Evolutionary conservation across 257 asterid species (phyloP).

Genomic region (Nicotiana otophora): DNA sequence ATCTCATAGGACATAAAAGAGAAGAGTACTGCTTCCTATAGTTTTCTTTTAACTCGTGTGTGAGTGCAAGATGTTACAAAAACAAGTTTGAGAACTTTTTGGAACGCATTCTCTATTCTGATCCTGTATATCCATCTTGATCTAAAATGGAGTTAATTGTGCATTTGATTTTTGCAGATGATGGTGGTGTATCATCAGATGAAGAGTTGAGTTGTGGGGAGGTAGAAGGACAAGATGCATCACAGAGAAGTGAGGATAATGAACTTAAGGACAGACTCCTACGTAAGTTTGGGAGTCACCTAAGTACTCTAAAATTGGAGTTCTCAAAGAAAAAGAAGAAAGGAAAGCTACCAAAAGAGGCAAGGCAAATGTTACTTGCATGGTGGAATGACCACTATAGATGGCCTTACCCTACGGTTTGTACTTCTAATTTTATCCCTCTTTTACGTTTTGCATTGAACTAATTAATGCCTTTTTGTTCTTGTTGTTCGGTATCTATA

Average conservation of each 20-base stretch:
- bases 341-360: constrained; percentile 79
- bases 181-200: constrained; percentile 53
- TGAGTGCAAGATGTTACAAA: background rate
- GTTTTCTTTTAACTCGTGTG: background rate
- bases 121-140: background rate
- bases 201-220: constrained; percentile 74
- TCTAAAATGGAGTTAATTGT: background rate
- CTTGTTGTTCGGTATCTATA: background rate
- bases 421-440: constrained; percentile 12
- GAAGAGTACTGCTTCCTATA: no score
- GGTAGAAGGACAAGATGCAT: constrained; percentile 31
- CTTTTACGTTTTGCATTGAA: background rate
- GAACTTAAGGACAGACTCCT: constrained; percentile 64
- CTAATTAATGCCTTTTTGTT: background rate
- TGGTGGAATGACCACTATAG: constrained; percentile 87
- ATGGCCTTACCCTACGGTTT: constrained; percentile 94
- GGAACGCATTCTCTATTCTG: background rate
- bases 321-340: constrained; percentile 88
- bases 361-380: constrained; percentile 50
- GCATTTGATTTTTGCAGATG: constrained; percentile 27
- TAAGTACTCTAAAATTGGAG: constrained; percentile 49
- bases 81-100: no score
- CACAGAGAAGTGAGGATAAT: constrained; percentile 44
- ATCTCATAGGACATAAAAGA: no score
- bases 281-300: constrained; percentile 56